Evolutionary conservation across 1,139 yeast species (phyloP).

Genomic region (Taphrina confusa): DNA sequence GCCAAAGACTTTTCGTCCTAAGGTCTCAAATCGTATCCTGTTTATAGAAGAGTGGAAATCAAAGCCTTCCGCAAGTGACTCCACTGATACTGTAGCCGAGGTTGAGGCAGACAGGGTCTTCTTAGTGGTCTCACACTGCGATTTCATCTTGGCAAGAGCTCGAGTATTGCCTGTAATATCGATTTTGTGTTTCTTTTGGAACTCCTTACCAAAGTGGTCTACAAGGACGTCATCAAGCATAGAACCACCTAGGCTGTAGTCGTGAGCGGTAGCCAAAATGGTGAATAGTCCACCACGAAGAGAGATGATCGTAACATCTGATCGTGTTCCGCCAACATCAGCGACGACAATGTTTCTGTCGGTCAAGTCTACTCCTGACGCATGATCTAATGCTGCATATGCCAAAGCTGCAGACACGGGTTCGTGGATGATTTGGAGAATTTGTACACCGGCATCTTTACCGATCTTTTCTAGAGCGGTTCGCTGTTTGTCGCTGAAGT

Average conservation of each 20-base stretch:
- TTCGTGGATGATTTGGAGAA: constrained; percentile 86
- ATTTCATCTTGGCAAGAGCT: constrained; percentile 82
- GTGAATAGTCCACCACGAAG: constrained; percentile 94
- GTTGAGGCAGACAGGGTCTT: constrained; percentile 90
- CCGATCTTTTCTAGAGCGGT: constrained; percentile 64
- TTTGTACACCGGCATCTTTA: constrained; percentile 70
- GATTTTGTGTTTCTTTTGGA: constrained; percentile 79
- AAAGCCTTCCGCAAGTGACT: constrained; percentile 87
- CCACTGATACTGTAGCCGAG: constrained; percentile 88
- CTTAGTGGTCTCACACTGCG: constrained; percentile 82
- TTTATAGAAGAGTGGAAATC: constrained; percentile 92
- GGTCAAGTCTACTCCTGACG: constrained; percentile 54
- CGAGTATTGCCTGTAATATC: constrained; percentile 75
- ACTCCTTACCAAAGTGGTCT: constrained; percentile 87
- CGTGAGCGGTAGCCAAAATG: constrained; percentile 81
- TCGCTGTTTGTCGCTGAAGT: constrained; percentile 75
- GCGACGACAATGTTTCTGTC: constrained; percentile 90
- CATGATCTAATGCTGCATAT: constrained; percentile 46
- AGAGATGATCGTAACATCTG: constrained; percentile 92
- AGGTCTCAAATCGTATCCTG: constrained; percentile 89
- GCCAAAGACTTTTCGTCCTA: constrained; percentile 74
- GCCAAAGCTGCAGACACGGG: constrained; percentile 92
- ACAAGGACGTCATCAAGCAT: constrained; percentile 76
- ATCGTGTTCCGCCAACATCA: constrained; percentile 94
- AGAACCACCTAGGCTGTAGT: constrained; percentile 82